These are phyloP conservation scores for Sporothrix globosa DNA, from an alignment of 2,329 filamentous ascomycete species.

Conservation along the genomic window DNA sequence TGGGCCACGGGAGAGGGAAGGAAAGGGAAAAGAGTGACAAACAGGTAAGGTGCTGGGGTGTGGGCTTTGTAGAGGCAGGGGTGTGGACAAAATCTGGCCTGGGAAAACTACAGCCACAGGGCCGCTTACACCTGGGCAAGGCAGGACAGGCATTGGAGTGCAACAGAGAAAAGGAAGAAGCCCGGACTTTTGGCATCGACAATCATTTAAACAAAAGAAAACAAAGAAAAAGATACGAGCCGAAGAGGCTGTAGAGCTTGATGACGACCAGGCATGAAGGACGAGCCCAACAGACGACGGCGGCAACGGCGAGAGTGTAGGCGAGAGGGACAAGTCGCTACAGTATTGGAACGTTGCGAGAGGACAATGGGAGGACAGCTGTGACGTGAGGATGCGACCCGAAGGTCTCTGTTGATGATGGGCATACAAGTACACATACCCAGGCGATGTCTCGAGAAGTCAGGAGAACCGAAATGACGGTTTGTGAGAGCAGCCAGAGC, in stretches of 20 bases:
- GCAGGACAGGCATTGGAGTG: not conserved
- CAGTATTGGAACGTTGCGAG: not conserved
- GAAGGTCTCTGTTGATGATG: not conserved
- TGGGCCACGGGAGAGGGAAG: not conserved
- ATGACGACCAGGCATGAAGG: not conserved
- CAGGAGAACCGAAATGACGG: slow-evolving; percentile 16
- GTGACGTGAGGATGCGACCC: slow-evolving; percentile 15
- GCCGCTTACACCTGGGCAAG: not conserved
- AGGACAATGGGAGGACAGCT: not conserved
- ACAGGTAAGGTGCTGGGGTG: not conserved
- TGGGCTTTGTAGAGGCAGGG: slow-evolving; percentile 13
- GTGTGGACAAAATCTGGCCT: slow-evolving; percentile 7
- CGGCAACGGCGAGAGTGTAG: slow-evolving; percentile 11
- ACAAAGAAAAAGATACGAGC: too few species aligned
- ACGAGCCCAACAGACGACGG: slow-evolving; percentile 8
- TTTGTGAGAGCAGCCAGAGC: not conserved
- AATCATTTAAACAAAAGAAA: not conserved
- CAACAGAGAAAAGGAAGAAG: too few species aligned
- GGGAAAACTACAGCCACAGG: not conserved
- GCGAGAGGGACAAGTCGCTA: not conserved
- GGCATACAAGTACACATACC: not conserved
- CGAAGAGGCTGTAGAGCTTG: not conserved
- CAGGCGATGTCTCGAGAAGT: slow-evolving; percentile 5
- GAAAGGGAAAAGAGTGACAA: slow-evolving; percentile 6
- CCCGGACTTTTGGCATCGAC: not conserved